Conservation (phyloP, 106 monocot genomes). For the Platanthera zijinensis region DNA sequence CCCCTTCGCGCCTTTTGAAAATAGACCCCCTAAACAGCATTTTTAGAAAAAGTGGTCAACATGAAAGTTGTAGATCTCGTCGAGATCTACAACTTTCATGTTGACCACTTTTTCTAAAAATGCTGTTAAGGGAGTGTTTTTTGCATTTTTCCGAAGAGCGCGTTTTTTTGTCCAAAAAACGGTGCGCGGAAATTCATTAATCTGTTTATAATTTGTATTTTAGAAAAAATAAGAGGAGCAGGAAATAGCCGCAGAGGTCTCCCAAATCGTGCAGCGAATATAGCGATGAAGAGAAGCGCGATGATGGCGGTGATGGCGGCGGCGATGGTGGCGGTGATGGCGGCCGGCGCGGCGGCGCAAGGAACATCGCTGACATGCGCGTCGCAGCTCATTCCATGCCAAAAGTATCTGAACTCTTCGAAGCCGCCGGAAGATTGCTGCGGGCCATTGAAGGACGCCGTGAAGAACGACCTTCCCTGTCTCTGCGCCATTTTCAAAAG, state of each 20-base stretch:
- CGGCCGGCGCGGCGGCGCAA: neutral
- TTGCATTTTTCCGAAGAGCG: no score
- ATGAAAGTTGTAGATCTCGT: no score
- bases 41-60: no score
- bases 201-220: no score
- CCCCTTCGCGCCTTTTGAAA: no score
- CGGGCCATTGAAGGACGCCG: slow-evolving; percentile 34
- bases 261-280: neutral
- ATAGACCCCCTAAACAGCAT: no score
- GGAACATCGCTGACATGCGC: slow-evolving; percentile 16
- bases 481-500: slow-evolving; percentile 30
- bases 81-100: no score
- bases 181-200: no score
- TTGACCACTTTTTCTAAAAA: no score
- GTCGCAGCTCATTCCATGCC: slow-evolving; percentile 24
- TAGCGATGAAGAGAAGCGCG: neutral
- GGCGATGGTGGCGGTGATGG: neutral
- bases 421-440: slow-evolving; percentile 37
- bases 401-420: slow-evolving; percentile 21
- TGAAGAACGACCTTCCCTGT: slow-evolving; percentile 33
- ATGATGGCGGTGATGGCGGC: neutral
- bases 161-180: no score
- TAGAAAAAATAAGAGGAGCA: no score
- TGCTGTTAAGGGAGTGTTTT: no score
- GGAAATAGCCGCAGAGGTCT: neutral